A percentile compares a stretch with the other conserved stretches of the same genome.
Conservation (phyloP, 2,329 filamentous ascomycete species). For the Paraphaeosphaeria sporulosa region DNA sequence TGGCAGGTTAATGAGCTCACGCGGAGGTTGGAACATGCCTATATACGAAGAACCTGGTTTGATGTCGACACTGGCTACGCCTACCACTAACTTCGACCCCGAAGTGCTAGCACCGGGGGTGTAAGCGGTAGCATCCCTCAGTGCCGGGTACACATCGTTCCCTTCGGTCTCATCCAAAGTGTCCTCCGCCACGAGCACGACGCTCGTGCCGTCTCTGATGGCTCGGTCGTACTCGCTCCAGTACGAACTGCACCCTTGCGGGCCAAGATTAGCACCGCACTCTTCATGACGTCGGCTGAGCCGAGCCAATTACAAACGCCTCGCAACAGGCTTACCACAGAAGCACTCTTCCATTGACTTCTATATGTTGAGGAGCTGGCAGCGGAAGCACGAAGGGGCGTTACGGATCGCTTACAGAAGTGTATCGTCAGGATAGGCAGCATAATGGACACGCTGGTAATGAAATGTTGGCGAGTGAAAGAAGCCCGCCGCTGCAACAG, state of each 20-base stretch:
- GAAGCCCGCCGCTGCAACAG: slow-evolving; percentile 40
- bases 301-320: background rate
- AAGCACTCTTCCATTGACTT: background rate
- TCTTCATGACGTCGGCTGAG: background rate
- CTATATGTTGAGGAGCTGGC: background rate
- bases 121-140: slow-evolving; percentile 22
- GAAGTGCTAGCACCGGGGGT: background rate
- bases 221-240: slow-evolving; percentile 25
- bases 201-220: slow-evolving; percentile 22
- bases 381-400: slow-evolving; percentile 8
- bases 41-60: slow-evolving; percentile 30
- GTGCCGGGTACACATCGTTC: slow-evolving; percentile 29
- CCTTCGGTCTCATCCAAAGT: slow-evolving; percentile 21
- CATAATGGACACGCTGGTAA: slow-evolving; percentile 34
- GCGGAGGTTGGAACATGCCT: slow-evolving; percentile 26
- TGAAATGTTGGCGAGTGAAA: slow-evolving; percentile 39
- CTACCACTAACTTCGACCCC: slow-evolving; percentile 27
- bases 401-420: slow-evolving; percentile 16
- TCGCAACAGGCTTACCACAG: background rate
- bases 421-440: slow-evolving; percentile 32
- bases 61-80: slow-evolving; percentile 34
- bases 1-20: slow-evolving; percentile 25
- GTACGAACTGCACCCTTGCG: slow-evolving; percentile 20
- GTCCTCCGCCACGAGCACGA: slow-evolving; percentile 30
- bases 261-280: slow-evolving; percentile 1